Evolutionary conservation across 495 filamentous ascomycete species (phyloP), one percentile per base, ranked within the genome.

Genomic region (Lichina pygmaea): DNA sequence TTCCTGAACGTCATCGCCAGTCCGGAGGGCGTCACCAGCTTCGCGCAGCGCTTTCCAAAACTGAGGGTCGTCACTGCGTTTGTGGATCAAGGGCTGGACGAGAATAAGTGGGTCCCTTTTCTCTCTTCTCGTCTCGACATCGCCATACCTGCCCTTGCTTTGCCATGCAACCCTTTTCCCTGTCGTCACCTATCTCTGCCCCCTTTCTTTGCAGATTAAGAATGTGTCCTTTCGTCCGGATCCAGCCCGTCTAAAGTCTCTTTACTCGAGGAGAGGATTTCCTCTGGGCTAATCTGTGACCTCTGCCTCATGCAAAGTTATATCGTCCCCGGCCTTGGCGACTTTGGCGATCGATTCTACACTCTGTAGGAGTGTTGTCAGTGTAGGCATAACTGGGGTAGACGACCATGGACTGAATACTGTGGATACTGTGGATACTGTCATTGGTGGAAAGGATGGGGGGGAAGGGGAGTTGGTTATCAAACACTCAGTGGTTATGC

Each of bases 1-100:
- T 97, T 97, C 60, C 65, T 97, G 34, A 97, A 97, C 57, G 62
- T 97, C 37, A 92, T 97, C 54, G 89, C 89, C 12, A 93, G 85
- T 54, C 89, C 89, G 0, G 75, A 93, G 50, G 89, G 89, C 11
- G 80, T 93, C 53, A 72, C 71, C 45, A 82, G 77, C 50, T 97
- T 97, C 62, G 82, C 86, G 2, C 66, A 83, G 55, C 78, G 75
- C 48, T 94, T 89, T 56, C 89, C 89, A n/a, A 86, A 80, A 53
- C 64, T 94, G 43, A 67, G 86, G 46, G 79, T 95, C 13, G 83
- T 97, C 41, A 94, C 89, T n/a, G 82, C 89, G 12, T 97, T 97
- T 55, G 72, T 97, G 52, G 89, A 97, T 55, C 73, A 84, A 62
- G 89, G 89, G 12, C 65, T 97, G 36, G 78, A 97, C 59, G 86